Evolutionary conservation across 129 eudicot species (phyloP), one percentile per base, ranked within the genome.

Genomic region (Lactuca sativa): DNA sequence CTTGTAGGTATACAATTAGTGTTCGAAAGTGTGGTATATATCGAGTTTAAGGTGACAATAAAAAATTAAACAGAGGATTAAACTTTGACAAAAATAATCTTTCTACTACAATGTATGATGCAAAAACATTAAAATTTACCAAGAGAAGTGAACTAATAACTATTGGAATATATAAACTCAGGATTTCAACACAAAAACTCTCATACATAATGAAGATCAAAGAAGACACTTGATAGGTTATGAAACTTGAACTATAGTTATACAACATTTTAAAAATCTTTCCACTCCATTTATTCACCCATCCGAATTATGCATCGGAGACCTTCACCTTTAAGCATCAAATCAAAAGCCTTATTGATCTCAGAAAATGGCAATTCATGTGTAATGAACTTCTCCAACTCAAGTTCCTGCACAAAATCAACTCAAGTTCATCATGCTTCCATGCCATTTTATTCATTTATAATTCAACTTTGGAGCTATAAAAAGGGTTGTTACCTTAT

Each of bases 251-350:
- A 25, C 30, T 25, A 25, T 2, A 25, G 30, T 25, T 25, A 25
- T 15, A 33, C 17, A 67, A 30, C 71, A 51, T 8, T 11, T 12
- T 32, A 0, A 2, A 2, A 49, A 52, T 15, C 17, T 7, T 69
- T 11, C 21, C 55, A 0, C 0, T 38, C 51, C 1, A 56, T 25
- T 51, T 80, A 75, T 34, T 47, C 81, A 51, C 41, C 85, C 85
- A 81, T 81, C 6, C 75, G 80, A 66, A 81, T 81, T 48, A 81
- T 76, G 62, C 85, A 81, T 11, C 85, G 81, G 33, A 81, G 71
- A 43, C 85, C 78, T 70, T 81, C 85, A 3, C 85, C 85, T 60
- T 81, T 81, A 38, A 75, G 74, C 81, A 81, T 81, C 69, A 62
- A 66, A 13, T 81, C 85, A 64, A 81, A 81, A 1, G 85, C 85